A percentile compares a stretch with the other conserved stretches of the same genome.
These are phyloP conservation scores for Kazachstania bromeliacearum DNA, from an alignment of 805 yeast species.

Conservation along the genomic window DNA sequence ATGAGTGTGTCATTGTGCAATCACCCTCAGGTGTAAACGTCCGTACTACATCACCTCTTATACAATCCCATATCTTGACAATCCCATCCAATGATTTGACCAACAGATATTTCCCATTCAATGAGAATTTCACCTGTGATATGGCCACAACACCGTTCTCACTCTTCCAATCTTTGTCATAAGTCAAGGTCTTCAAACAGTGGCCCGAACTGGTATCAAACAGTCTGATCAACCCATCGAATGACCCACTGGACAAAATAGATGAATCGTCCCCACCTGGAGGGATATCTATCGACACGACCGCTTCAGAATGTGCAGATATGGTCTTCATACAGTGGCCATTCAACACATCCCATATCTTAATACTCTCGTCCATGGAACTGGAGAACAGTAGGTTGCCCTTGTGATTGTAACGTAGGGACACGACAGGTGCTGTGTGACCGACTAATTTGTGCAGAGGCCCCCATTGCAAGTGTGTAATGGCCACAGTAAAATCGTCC, in stretches of 20 bases:
- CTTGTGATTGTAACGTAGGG: slow-evolving; percentile 57
- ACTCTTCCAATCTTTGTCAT: slow-evolving; percentile 63
- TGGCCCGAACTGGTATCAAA: slow-evolving; percentile 87
- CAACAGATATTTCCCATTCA: slow-evolving; percentile 69
- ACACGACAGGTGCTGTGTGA: slow-evolving; percentile 77
- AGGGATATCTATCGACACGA: slow-evolving; percentile 62
- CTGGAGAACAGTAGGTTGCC: slow-evolving; percentile 78
- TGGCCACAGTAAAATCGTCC: slow-evolving; percentile 70
- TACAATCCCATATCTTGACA: slow-evolving; percentile 77
- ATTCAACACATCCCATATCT: slow-evolving; percentile 70
- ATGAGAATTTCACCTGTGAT: slow-evolving; percentile 60
- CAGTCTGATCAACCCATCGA: slow-evolving; percentile 81
- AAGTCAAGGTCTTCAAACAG: slow-evolving; percentile 81
- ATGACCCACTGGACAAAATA: slow-evolving; percentile 70
- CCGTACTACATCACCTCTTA: slow-evolving; percentile 70
- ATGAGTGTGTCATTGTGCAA: slow-evolving; percentile 14
- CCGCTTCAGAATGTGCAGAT: slow-evolving; percentile 90
- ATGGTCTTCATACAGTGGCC: slow-evolving; percentile 68
- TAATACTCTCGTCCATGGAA: slow-evolving; percentile 81
- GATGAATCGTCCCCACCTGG: slow-evolving; percentile 69
- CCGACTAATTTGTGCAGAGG: slow-evolving; percentile 43
- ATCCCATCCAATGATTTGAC: slow-evolving; percentile 76
- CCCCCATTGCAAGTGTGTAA: slow-evolving; percentile 52
- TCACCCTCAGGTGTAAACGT: slow-evolving; percentile 35
- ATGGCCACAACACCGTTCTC: slow-evolving; percentile 52